phyloP scores from a whole-genome alignment of 2,329 filamentous ascomycete species.

The Torrubiella hemipterigena region DNA sequence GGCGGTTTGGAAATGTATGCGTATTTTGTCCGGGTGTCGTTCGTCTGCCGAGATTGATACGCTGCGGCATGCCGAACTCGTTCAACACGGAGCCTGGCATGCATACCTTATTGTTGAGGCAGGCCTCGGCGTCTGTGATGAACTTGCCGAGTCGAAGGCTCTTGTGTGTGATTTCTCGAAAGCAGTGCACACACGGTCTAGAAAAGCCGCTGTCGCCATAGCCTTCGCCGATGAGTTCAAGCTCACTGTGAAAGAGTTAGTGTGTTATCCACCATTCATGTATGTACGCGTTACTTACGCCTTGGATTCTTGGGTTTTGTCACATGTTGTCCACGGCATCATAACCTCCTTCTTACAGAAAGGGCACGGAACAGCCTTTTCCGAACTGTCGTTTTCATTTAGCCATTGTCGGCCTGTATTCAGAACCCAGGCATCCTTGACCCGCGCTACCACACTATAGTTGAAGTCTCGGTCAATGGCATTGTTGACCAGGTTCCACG shows the following conservation, averaged over 20 bases:
- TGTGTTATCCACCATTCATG: no score
- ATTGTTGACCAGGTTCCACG: conserved; percentile 47
- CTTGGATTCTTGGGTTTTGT: conserved; percentile 16
- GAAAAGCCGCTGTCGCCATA: conserved; percentile 52
- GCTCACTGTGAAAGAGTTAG: no score
- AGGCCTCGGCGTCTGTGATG: conserved; percentile 35
- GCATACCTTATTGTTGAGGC: conserved; percentile 35
- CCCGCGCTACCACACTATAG: conserved; percentile 28
- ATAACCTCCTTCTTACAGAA: conserved; percentile 28
- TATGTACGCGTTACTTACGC: no score
- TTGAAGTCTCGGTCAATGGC: conserved; percentile 48
- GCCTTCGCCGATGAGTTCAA: conserved; percentile 35
- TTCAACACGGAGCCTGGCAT: conserved; percentile 60
- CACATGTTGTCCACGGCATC: conserved; percentile 50
- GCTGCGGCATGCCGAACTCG: conserved; percentile 35
- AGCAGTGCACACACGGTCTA: conserved; percentile 27
- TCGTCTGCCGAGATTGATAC: conserved; percentile 12
- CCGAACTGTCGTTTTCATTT: conserved; percentile 36
- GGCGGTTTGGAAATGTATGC: conserved; percentile 48
- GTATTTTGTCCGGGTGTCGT: conserved; percentile 21
- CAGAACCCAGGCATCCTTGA: conserved; percentile 32
- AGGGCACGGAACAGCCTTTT: conserved; percentile 43
- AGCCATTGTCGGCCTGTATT: conserved; percentile 45
- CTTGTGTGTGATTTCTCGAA: conserved; percentile 42
- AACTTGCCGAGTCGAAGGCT: conserved; percentile 52